A percentile compares a stretch with the other conserved stretches of the same genome.
These are phyloP conservation scores for Globisporangium sylvaticum DNA, from an alignment of 352 stramenopile species.

Conservation along the genomic window DNA sequence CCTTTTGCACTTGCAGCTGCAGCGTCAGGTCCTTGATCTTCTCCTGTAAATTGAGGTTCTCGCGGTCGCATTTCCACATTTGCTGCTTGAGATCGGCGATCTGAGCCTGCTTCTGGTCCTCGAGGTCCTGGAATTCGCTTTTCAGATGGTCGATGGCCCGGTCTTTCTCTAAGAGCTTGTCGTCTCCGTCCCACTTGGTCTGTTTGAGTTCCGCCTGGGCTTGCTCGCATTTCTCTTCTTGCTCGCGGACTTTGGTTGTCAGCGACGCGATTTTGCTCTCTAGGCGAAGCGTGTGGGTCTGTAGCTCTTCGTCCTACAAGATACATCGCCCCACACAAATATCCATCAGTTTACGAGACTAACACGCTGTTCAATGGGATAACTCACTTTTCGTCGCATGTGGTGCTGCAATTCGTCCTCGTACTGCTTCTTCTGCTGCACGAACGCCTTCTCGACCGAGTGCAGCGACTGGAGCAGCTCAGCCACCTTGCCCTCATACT, in stretches of 20 bases:
- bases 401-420: constrained; percentile 58
- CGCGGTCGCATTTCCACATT: constrained; percentile 41
- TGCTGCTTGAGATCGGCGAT: constrained; percentile 50
- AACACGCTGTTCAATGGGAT: too few species aligned
- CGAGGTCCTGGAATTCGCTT: constrained; percentile 48
- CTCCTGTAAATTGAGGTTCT: constrained; percentile 39
- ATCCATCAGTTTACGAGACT: too few species aligned
- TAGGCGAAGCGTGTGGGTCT: constrained; percentile 19
- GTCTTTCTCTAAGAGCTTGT: constrained; percentile 58
- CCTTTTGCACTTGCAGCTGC: constrained; percentile 47
- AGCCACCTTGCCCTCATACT: constrained; percentile 85
- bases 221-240: constrained; percentile 45
- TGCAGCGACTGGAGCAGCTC: constrained; percentile 79
- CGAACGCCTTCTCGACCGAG: constrained; percentile 77
- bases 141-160: constrained; percentile 44
- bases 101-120: constrained; percentile 45
- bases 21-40: constrained; percentile 39
- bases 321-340: neutral
- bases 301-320: constrained; percentile 24
- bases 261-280: constrained; percentile 48
- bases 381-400: constrained; percentile 45
- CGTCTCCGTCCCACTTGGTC: constrained; percentile 53
- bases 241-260: constrained; percentile 39
- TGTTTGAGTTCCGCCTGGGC: constrained; percentile 59
- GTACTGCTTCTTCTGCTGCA: constrained; percentile 80